phyloP scores from a whole-genome alignment of 257 asterid species.

The Solanum pinnatisectum region DNA sequence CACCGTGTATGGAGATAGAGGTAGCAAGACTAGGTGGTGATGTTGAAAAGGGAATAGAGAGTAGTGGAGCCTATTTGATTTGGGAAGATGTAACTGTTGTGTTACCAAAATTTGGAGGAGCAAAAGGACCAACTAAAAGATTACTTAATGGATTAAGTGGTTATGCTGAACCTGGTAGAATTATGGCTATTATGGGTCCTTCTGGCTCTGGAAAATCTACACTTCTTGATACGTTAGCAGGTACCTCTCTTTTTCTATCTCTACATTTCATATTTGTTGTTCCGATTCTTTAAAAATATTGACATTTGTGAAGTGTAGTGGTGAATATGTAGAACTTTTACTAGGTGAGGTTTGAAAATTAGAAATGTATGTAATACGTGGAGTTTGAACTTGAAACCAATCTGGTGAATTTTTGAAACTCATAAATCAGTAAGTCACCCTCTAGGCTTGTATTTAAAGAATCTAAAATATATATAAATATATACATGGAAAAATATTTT shows the following conservation, averaged over 20 bases:
- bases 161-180: slow-evolving; percentile 70
- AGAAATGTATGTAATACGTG: accelerated
- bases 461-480: too few species aligned
- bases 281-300: not conserved
- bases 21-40: not conserved
- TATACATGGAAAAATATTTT: too few species aligned
- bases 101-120: slow-evolving; percentile 58
- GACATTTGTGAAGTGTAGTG: accelerated
- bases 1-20: not conserved
- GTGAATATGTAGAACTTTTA: not conserved
- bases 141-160: slow-evolving; percentile 57
- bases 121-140: slow-evolving; percentile 55
- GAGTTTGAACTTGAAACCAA: not conserved
- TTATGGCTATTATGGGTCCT: slow-evolving; percentile 94
- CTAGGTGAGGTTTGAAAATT: not conserved
- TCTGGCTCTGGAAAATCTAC: slow-evolving; percentile 93
- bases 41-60: slow-evolving; percentile 11
- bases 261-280: not conserved
- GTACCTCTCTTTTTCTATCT: slow-evolving; percentile 9
- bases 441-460: not conserved
- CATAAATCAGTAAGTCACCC: not conserved
- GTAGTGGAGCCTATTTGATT: slow-evolving; percentile 26
- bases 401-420: not conserved
- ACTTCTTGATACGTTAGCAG: slow-evolving; percentile 75
- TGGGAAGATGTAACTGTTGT: slow-evolving; percentile 74